Evolutionary conservation across 2,329 filamentous ascomycete species (phyloP).

Genomic region (Akanthomyces uredinophilus): DNA sequence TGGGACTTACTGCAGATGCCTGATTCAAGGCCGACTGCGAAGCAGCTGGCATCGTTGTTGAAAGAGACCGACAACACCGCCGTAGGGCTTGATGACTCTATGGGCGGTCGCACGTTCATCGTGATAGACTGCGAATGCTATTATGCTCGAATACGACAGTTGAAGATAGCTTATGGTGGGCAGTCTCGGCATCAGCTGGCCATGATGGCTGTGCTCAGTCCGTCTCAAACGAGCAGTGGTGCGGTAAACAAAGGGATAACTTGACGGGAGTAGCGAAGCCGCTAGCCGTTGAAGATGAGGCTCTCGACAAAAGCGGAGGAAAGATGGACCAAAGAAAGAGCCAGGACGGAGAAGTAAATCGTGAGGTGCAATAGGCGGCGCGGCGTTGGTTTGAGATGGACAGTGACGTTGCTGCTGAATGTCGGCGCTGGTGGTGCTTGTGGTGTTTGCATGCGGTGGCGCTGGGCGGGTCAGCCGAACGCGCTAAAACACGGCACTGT

Average conservation of each 20-base stretch:
- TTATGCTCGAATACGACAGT: not conserved
- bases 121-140: slow-evolving; percentile 19
- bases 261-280: not conserved
- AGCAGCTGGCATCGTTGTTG: slow-evolving; percentile 79
- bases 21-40: slow-evolving; percentile 78
- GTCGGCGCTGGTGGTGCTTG: not conserved
- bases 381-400: not conserved
- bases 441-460: not conserved
- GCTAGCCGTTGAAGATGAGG: not conserved
- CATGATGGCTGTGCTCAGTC: slow-evolving; percentile 2
- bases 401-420: too few species aligned
- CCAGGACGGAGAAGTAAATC: not conserved
- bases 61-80: slow-evolving; percentile 79
- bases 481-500: slow-evolving; percentile 1
- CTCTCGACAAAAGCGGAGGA: not conserved
- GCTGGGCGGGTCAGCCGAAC: slow-evolving; percentile 3
- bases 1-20: slow-evolving; percentile 69
- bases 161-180: not conserved
- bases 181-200: not conserved
- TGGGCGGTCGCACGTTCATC: slow-evolving; percentile 87
- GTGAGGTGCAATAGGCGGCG: not conserved
- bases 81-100: slow-evolving; percentile 70
- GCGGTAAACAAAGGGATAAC: not conserved
- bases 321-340: not conserved
- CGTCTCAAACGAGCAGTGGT: not conserved